phyloP scores from a whole-genome alignment of 2,329 filamentous ascomycete species.

The Pseudomassariella vexata region DNA sequence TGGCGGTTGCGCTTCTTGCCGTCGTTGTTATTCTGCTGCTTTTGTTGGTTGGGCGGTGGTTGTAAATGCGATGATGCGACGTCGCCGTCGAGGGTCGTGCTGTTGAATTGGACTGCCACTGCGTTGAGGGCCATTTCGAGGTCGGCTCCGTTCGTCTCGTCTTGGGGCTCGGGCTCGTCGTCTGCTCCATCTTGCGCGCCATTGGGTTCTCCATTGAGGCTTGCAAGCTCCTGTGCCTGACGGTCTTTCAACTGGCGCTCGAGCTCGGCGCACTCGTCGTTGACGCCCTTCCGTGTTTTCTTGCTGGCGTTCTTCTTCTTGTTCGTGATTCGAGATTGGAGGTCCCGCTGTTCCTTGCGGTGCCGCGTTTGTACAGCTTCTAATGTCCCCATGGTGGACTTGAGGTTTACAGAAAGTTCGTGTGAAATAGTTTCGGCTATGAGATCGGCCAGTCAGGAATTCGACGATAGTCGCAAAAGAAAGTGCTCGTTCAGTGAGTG shows the following conservation, averaged over 20 bases:
- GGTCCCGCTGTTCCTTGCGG: constrained; percentile 80
- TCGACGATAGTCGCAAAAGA: too few relatives aligned
- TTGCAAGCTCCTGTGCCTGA: constrained; percentile 56
- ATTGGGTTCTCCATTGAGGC: constrained; percentile 24
- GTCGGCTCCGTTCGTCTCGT: constrained; percentile 8
- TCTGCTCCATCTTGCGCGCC: constrained; percentile 7
- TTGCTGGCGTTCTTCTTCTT: constrained; percentile 98
- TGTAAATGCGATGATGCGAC: constrained; percentile 5
- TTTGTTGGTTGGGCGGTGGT: constrained; percentile 12
- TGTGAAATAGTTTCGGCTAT: too few relatives aligned
- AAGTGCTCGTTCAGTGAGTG: too few relatives aligned
- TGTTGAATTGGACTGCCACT: constrained; percentile 13
- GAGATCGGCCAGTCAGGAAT: too few relatives aligned
- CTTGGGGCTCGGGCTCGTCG: constrained; percentile 14
- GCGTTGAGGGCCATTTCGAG: constrained; percentile 13
- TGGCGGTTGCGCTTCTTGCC: constrained; percentile 80
- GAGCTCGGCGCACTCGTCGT: constrained; percentile 67
- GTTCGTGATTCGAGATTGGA: constrained; percentile 79
- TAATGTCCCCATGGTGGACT: constrained; percentile 47
- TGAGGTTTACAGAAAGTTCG: too few relatives aligned
- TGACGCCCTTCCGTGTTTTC: constrained; percentile 70
- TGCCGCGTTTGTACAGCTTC: constrained; percentile 77
- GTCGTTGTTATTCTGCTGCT: constrained; percentile 11
- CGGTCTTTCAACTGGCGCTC: constrained; percentile 61
- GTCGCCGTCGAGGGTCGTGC: constrained; percentile 11